Evolutionary conservation across 2,329 filamentous ascomycete species (phyloP).

Genomic region (Hymenoscyphus repandus): DNA sequence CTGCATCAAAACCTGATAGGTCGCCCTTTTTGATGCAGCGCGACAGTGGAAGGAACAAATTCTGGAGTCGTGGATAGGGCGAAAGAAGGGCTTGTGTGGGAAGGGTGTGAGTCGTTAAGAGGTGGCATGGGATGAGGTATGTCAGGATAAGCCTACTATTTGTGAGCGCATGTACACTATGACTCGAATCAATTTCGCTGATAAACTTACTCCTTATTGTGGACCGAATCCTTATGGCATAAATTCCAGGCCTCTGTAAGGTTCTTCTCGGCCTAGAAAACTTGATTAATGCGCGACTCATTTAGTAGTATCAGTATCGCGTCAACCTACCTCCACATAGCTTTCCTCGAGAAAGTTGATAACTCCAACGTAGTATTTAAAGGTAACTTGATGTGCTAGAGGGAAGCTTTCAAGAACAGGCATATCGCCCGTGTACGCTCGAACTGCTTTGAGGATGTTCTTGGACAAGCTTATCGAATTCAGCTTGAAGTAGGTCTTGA

Average conservation of each 20-base stretch:
- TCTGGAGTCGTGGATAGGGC: slow-evolving; percentile 70
- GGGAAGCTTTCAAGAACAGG: slow-evolving; percentile 76
- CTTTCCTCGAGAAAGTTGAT: slow-evolving; percentile 94
- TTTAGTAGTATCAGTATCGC: not conserved
- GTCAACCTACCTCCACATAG: slow-evolving; percentile 62
- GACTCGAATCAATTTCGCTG: slow-evolving; percentile 2
- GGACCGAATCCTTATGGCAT: slow-evolving; percentile 66
- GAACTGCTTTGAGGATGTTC: slow-evolving; percentile 79
- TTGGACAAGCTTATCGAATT: slow-evolving; percentile 86
- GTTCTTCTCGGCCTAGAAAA: slow-evolving; percentile 66
- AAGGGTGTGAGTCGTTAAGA: slow-evolving; percentile 81
- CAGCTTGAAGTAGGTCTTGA: slow-evolving; percentile 97
- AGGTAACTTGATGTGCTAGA: slow-evolving; percentile 86
- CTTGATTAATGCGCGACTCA: not conserved
- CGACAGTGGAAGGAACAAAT: slow-evolving; percentile 72
- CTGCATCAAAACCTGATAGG: slow-evolving; percentile 76
- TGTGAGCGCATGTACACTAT: slow-evolving; percentile 18
- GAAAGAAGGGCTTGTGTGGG: slow-evolving; percentile 67
- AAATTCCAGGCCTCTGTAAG: slow-evolving; percentile 76
- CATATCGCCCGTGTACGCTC: slow-evolving; percentile 74
- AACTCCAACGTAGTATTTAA: slow-evolving; percentile 93
- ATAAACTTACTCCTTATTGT: slow-evolving; percentile 70
- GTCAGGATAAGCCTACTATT: slow-evolving; percentile 72
- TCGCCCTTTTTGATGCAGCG: slow-evolving; percentile 77
- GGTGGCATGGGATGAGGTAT: slow-evolving; percentile 89